Evolutionary conservation across 139 green algal genomes (phyloP), one percentile per base, ranked within the genome.

Genomic region (Chlamydomonas incerta): DNA sequence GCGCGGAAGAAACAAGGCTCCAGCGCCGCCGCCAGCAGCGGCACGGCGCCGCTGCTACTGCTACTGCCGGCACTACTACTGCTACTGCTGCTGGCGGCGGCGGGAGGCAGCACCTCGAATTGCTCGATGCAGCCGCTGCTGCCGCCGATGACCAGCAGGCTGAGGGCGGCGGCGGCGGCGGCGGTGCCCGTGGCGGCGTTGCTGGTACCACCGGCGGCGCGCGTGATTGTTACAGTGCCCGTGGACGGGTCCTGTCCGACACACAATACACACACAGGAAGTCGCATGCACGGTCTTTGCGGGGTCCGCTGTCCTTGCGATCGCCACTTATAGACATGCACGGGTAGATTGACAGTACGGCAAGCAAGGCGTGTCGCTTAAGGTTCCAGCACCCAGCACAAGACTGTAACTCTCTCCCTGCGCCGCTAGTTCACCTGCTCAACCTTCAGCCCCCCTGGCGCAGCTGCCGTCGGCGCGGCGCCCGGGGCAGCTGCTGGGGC

Each of bases 1-100:
- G 96, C 94, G 18, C 96, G 88, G 87, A 94, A 96, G 62, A 98
- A 90, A 75, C 85, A 89, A 4, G 85, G 85, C 69, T 73, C 50
- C 46, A 85, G 80, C 18, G 76, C 73, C 0, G 47, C 66, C 34
- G 60, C 29, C 62, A 87, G 69, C 35, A 81, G 67, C n/a, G 63
- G 28, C 0, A 4, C 24, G 46, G 41, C 76, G 24, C 26, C 37
- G 62, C 65, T 23, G 3, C 58, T 28, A 46, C 33, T 62, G 35
- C 70, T 37, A 11, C 24, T 23, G 37, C 37, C 46, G 28, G 37
- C 24, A 58, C n/a, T 11, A 10, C 67, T 10, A 11, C 58, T 65
- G 58, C 58, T 50, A 8, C 8, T 8, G 41, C 41, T 8, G 41
- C 41, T 8, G 41, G 41, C 6, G 41, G 41, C 8, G 41, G 41